A percentile compares a stretch with the other conserved stretches of the same genome.
These are phyloP conservation scores for Grammothele lineata DNA, from an alignment of 768 basidiomycete species.

Conservation along the genomic window DNA sequence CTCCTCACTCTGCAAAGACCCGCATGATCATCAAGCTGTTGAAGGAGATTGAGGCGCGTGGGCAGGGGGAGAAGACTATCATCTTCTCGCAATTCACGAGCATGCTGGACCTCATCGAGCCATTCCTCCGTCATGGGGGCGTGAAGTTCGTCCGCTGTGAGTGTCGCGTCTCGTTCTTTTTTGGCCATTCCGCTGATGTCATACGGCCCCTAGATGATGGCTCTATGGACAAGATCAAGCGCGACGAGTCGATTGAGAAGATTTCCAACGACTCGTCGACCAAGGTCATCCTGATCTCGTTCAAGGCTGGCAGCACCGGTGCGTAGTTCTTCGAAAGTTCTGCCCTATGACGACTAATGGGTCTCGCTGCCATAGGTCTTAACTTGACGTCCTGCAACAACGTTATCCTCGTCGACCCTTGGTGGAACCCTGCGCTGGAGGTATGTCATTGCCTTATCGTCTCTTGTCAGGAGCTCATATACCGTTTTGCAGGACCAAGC, in stretches of 20 bases:
- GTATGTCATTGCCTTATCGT: slow-evolving; percentile 36
- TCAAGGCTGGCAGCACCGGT: slow-evolving; percentile 93
- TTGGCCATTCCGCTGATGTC: no score
- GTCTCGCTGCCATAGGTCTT: no score
- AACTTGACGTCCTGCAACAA: slow-evolving; percentile 93
- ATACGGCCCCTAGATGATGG: slow-evolving; percentile 92
- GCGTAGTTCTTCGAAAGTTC: no score
- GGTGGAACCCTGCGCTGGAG: slow-evolving; percentile 93
- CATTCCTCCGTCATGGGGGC: slow-evolving; percentile 66
- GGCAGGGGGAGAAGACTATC: slow-evolving; percentile 84
- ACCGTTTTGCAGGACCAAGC: slow-evolving; percentile 70
- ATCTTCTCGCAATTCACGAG: slow-evolving; percentile 93
- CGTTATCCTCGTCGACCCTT: slow-evolving; percentile 88
- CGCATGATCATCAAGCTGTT: slow-evolving; percentile 77
- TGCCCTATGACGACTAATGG: no score
- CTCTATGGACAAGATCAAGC: slow-evolving; percentile 70
- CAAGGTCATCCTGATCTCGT: slow-evolving; percentile 87
- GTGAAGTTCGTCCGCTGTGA: slow-evolving; percentile 82
- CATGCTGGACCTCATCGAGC: slow-evolving; percentile 83
- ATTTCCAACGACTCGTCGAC: slow-evolving; percentile 59
- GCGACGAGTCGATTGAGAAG: slow-evolving; percentile 68
- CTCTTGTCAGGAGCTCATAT: neutral
- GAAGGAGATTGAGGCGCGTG: slow-evolving; percentile 52
- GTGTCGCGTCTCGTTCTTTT: slow-evolving; percentile 31
- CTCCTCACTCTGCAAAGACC: slow-evolving; percentile 82